phyloP scores from a whole-genome alignment of 345 rosid species.

The Excoecaria agallocha region DNA sequence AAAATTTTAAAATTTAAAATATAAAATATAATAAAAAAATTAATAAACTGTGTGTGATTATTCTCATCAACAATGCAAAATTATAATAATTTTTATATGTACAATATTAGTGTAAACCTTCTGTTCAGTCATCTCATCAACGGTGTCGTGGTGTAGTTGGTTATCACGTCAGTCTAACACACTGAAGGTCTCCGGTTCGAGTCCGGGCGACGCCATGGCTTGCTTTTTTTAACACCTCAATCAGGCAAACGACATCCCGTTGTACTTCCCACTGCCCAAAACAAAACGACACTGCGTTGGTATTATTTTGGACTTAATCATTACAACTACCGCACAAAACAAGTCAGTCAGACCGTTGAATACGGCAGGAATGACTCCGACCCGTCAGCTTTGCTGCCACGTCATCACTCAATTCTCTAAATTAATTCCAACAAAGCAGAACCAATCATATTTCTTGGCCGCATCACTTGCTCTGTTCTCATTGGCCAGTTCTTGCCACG shows the following conservation, averaged over 20 bases:
- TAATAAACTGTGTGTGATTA: no score
- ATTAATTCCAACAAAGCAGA: not conserved
- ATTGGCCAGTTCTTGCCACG: slow-evolving; percentile 51
- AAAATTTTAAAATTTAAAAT: no score
- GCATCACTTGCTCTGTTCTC: slow-evolving; percentile 38
- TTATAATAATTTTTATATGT: no score
- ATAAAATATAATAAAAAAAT: no score
- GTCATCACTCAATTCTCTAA: not conserved
- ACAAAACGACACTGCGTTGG: no score
- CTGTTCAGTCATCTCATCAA: no score
- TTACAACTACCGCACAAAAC: not conserved
- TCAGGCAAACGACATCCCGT: no score
- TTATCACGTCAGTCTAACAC: slow-evolving; percentile 98
- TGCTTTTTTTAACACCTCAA: no score
- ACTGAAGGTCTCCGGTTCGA: slow-evolving; percentile 93
- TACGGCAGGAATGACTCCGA: not conserved
- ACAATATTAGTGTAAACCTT: no score
- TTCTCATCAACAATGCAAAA: no score
- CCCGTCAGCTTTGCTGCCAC: not conserved
- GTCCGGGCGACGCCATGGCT: slow-evolving; percentile 71
- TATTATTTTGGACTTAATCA: no score
- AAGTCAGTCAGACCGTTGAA: not conserved
- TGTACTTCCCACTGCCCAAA: no score
- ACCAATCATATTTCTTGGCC: slow-evolving; percentile 24
- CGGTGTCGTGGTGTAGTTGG: slow-evolving; percentile 99